Conservation (phyloP, 805 yeast genomes). For the Yueomyces sp. region DNA sequence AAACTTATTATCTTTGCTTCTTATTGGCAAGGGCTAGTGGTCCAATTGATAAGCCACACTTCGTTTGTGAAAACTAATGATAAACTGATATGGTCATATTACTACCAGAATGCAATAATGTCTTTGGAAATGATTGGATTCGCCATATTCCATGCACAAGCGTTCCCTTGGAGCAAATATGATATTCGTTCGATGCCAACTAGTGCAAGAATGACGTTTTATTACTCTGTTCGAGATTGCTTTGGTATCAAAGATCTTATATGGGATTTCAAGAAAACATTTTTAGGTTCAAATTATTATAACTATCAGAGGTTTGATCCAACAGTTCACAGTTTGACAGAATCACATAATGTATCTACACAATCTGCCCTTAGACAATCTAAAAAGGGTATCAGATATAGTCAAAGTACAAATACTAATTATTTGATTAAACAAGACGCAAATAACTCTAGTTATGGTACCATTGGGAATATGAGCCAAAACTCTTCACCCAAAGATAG, state of each 20-base stretch:
- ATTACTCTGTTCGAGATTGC: conserved; percentile 62
- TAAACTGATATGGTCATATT: conserved; percentile 32
- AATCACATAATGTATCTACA: conserved; percentile 56
- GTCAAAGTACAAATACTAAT: conserved; percentile 61
- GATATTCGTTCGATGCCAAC: conserved; percentile 48
- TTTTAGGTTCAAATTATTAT: conserved; percentile 56
- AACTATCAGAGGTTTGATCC: conserved; percentile 78
- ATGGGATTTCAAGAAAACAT: conserved; percentile 60
- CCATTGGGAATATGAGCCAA: conserved; percentile 1
- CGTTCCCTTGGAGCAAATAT: conserved; percentile 71
- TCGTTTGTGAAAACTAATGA: conserved; percentile 16
- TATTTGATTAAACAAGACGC: conserved; percentile 49
- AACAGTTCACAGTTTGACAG: conserved; percentile 35
- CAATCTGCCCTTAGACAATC: conserved; percentile 53
- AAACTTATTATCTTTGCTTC: conserved; percentile 91
- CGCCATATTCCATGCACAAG: conserved; percentile 77
- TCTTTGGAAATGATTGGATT: conserved; percentile 78
- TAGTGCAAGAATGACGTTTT: conserved; percentile 48
- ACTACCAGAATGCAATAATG: conserved; percentile 64
- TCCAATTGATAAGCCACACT: conserved; percentile 33
- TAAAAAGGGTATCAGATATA: conserved; percentile 72
- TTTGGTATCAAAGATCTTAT: conserved; percentile 64
- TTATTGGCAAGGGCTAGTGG: conserved; percentile 84
- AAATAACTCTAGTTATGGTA: conserved; percentile 7
- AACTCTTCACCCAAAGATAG: background rate